These are phyloP conservation scores for Schwanniomyces sp. DNA, from an alignment of 805 yeast genomes.

Conservation along the genomic window DNA sequence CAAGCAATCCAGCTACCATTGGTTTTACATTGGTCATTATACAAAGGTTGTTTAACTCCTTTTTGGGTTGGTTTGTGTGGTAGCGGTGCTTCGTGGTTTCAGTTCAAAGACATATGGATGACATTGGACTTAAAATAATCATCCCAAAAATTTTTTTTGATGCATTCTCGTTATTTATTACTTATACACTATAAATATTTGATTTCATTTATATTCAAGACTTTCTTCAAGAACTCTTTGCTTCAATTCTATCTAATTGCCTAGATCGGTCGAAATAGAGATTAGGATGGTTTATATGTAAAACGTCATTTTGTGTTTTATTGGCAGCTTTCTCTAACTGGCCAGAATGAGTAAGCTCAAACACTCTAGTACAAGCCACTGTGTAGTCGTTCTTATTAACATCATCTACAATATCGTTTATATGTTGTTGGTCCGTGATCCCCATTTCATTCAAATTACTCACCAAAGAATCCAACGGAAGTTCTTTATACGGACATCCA, in stretches of 20 bases:
- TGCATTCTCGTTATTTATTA: not conserved
- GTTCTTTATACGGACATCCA: conserved; percentile 91
- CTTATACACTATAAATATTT: not conserved
- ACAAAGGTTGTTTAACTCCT: conserved; percentile 44
- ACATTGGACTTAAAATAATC: conserved; percentile 27
- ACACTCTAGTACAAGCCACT: conserved; percentile 85
- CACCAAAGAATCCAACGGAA: conserved; percentile 62
- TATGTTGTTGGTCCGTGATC: conserved; percentile 53
- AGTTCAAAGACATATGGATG: conserved; percentile 34
- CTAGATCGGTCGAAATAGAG: conserved; percentile 79
- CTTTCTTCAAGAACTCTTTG: conserved; percentile 1
- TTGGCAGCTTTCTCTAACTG: conserved; percentile 35
- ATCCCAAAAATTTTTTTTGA: not conserved
- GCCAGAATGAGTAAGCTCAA: conserved; percentile 65
- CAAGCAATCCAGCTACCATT: conserved; percentile 42
- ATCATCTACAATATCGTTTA: conserved; percentile 64
- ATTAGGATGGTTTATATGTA: conserved; percentile 82
- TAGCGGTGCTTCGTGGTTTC: conserved; percentile 44
- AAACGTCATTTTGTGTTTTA: conserved; percentile 44
- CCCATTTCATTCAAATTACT: conserved; percentile 63
- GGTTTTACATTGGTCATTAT: conserved; percentile 45
- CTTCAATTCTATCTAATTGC: conserved; percentile 43
- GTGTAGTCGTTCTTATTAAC: conserved; percentile 72
- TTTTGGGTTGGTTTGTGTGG: conserved; percentile 51
- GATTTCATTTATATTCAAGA: not conserved